phyloP scores from a whole-genome alignment of 1,139 yeast species.

The Ogataea hybrid region DNA sequence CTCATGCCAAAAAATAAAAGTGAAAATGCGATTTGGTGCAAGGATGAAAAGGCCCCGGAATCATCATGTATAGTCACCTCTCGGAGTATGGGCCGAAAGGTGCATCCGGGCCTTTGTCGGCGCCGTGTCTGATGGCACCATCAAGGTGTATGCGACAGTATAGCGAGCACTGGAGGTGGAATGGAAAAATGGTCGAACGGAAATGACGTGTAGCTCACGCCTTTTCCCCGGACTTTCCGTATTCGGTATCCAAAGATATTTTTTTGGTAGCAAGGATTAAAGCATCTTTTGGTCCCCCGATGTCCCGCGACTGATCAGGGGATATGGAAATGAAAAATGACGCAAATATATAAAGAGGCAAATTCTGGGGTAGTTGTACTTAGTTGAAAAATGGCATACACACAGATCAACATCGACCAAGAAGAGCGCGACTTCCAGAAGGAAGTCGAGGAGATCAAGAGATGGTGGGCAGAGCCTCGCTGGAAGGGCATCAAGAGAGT shows the following conservation, averaged over 20 bases:
- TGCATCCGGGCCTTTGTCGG: not conserved
- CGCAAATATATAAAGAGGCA: not conserved
- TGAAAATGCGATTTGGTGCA: not conserved
- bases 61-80: not conserved
- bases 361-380: not conserved
- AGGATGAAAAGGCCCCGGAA: not conserved
- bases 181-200: slow-evolving; percentile 13
- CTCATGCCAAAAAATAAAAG: not conserved
- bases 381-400: slow-evolving; percentile 28
- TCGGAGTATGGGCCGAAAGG: slow-evolving; percentile 8
- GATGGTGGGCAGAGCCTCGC: slow-evolving; percentile 94
- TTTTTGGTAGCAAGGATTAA: slow-evolving; percentile 4
- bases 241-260: slow-evolving; percentile 1
- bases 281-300: slow-evolving; percentile 11
- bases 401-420: slow-evolving; percentile 52
- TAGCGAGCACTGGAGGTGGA: not conserved
- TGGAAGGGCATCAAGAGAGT: slow-evolving; percentile 88
- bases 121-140: not conserved
- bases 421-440: slow-evolving; percentile 66
- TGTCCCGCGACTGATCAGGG: slow-evolving; percentile 4
- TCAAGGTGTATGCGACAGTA: not conserved
- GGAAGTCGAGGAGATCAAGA: slow-evolving; percentile 69
- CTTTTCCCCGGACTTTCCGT: slow-evolving; percentile 21
- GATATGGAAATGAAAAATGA: slow-evolving; percentile 1
- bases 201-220: slow-evolving; percentile 6